A percentile compares a stretch with the other conserved stretches of the same genome.
Conservation (phyloP, 192 early-diverging fungal species). For the Phlyctochytrium planicorne region DNA sequence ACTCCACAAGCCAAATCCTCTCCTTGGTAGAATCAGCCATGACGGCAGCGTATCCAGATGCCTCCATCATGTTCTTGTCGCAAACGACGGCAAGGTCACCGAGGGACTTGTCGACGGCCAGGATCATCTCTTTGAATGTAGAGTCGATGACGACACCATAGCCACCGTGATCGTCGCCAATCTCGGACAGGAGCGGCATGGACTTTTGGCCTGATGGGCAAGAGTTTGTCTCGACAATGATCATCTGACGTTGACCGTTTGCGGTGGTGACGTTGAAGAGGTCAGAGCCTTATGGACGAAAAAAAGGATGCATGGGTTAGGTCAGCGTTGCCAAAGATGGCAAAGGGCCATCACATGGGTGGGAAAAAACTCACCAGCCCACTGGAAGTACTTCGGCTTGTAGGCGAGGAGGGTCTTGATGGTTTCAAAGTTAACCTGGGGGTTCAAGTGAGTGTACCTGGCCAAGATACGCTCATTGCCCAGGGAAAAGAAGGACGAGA, state of each 20-base stretch:
- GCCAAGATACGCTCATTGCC: conserved; percentile 89
- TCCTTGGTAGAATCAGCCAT: conserved; percentile 76
- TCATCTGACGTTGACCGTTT: conserved; percentile 84
- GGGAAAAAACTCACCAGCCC: conserved; percentile 63
- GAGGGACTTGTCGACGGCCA: conserved; percentile 53
- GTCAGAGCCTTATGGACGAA: conserved; percentile 67
- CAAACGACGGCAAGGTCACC: conserved; percentile 83
- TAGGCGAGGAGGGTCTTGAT: conserved; percentile 60
- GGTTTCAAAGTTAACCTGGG: conserved; percentile 66
- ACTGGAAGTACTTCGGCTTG: conserved; percentile 74
- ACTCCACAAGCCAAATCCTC: conserved; percentile 77
- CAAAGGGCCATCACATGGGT: neutral
- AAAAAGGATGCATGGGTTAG: too few relatives aligned
- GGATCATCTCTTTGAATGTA: conserved; percentile 72
- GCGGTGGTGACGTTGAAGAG: conserved; percentile 85
- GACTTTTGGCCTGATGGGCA: conserved; percentile 89
- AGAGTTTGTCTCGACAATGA: conserved; percentile 89
- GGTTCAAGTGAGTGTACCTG: conserved; percentile 82
- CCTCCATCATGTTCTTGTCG: conserved; percentile 89
- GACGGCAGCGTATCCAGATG: conserved; percentile 76
- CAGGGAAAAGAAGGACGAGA: conserved; percentile 78
- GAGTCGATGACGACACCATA: conserved; percentile 78
- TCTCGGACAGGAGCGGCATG: conserved; percentile 77
- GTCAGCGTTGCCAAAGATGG: too few relatives aligned
- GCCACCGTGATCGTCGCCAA: conserved; percentile 72